Percentiles rank a stretch among this genome's conserved stretches.
These are phyloP conservation scores for Tetrahymena borealis DNA, from an alignment of 73 alveolate genomes.

Conservation along the genomic window DNA sequence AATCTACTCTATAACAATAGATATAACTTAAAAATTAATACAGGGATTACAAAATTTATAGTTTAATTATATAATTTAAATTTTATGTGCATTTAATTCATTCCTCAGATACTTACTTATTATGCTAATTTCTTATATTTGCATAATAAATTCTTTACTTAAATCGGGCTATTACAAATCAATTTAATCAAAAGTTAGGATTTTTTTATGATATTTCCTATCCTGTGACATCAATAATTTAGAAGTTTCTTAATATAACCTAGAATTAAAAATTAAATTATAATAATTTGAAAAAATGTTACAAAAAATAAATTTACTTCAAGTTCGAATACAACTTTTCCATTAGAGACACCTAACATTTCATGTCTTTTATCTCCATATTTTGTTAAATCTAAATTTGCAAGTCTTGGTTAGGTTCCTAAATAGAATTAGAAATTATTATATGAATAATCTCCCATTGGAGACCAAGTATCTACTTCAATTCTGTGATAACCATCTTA, in stretches of 20 bases:
- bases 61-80: no score
- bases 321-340: slow-evolving; percentile 35
- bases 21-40: no score
- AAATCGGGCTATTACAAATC: no score
- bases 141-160: no score
- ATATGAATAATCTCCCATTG: slow-evolving; percentile 61
- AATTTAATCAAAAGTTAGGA: neutral
- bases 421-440: slow-evolving; percentile 63
- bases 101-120: no score
- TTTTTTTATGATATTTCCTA: neutral
- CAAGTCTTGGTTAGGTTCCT: slow-evolving; percentile 65
- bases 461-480: slow-evolving; percentile 76
- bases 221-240: neutral
- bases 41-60: no score
- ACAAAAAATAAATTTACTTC: slow-evolving; percentile 13
- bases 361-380: slow-evolving; percentile 9
- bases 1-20: no score
- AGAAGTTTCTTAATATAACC: neutral
- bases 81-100: no score
- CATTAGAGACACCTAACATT: slow-evolving; percentile 44
- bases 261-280: neutral
- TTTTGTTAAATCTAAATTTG: slow-evolving; percentile 50
- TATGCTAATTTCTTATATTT: no score
- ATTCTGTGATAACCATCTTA: slow-evolving; percentile 52
- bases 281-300: neutral